Evolutionary conservation across 345 rosid genomes (phyloP), one percentile per base, ranked within the genome.

Genomic region (Gossypium sturtianum): DNA sequence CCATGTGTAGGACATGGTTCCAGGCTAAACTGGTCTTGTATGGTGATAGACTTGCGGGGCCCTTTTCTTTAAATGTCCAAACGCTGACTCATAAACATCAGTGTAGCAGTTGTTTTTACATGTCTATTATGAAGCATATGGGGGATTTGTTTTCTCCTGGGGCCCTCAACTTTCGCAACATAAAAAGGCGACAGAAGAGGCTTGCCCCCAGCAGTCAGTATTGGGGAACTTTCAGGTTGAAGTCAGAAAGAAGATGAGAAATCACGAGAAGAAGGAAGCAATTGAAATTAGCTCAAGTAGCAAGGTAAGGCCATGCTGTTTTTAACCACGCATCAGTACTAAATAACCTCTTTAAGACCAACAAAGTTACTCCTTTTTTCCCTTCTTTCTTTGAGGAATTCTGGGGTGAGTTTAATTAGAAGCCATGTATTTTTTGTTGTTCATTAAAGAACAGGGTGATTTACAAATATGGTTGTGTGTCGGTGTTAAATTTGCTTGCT

Each of bases 261-360:
- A 71, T 25, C 65, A 74, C 3, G 56, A 74, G 34, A 13, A 51
- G 27, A 80, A 41, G 43, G 34, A 56, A 77, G 75, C 3, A 7
- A 81, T 78, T 85, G 89, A 82, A 43, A 62, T 78, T 56, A 70
- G 73, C 72, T 51, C 80, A 53, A 72, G 62, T 64, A 71, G 57
- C 75, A 76, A 76, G 87, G 89, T 80, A 82, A 57, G 6, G 7
- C 17, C 72, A 10, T 34, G 45, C 6, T 62, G 12, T 34, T 62
- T 62, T 61, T 29, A 4, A 29, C 38, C 38, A 29, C 6, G 6
- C 1, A 29, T 4, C 38, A 29, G 38, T 29, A 29, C 38, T 29
- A 29, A 4, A 29, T 29, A 4, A 29, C 38, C 38, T 29, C 38
- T 4, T 29, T 13, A 27, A 27, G 19, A 7, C 43, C 16, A 17